A percentile compares a stretch with the other conserved stretches of the same genome.
Evolutionary conservation across 2,329 filamentous ascomycete species (phyloP).

Genomic region (Pseudogymnoascus verrucosus): DNA sequence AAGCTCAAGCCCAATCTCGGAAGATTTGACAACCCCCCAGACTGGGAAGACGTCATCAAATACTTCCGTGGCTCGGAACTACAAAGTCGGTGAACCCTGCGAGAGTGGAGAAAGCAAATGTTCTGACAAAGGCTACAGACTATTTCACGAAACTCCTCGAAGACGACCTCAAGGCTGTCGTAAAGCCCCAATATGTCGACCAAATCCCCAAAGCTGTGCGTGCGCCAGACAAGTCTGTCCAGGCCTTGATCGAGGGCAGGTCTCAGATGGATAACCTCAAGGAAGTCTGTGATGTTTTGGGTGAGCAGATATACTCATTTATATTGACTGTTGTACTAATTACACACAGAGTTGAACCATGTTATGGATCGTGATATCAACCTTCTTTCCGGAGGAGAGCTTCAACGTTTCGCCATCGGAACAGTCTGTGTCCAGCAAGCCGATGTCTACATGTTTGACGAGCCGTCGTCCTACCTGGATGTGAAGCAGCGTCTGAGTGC

Average conservation of each 20-base stretch:
- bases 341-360: constrained; percentile 64
- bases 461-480: constrained; percentile 97
- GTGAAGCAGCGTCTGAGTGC: constrained; percentile 97
- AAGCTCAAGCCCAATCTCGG: constrained; percentile 98
- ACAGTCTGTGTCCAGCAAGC: constrained; percentile 93
- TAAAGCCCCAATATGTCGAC: constrained; percentile 99
- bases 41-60: constrained; percentile 98
- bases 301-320: constrained; percentile 29
- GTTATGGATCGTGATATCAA: constrained; percentile 88
- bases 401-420: constrained; percentile 96
- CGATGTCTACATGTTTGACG: constrained; percentile 99
- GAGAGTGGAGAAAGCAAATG: background rate
- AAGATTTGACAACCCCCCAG: constrained; percentile 88
- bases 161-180: constrained; percentile 92
- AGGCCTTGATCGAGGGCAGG: constrained; percentile 67
- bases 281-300: constrained; percentile 72
- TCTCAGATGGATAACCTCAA: constrained; percentile 71
- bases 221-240: constrained; percentile 70
- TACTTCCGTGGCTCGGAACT: constrained; percentile 96
- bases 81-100: constrained; percentile 60
- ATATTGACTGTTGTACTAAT: background rate
- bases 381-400: constrained; percentile 89
- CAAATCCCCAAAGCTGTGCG: constrained; percentile 93
- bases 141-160: constrained; percentile 99
- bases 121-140: constrained; percentile 44